phyloP scores from a whole-genome alignment of 2,329 filamentous ascomycete genomes.

The Scytalidium lignicola region DNA sequence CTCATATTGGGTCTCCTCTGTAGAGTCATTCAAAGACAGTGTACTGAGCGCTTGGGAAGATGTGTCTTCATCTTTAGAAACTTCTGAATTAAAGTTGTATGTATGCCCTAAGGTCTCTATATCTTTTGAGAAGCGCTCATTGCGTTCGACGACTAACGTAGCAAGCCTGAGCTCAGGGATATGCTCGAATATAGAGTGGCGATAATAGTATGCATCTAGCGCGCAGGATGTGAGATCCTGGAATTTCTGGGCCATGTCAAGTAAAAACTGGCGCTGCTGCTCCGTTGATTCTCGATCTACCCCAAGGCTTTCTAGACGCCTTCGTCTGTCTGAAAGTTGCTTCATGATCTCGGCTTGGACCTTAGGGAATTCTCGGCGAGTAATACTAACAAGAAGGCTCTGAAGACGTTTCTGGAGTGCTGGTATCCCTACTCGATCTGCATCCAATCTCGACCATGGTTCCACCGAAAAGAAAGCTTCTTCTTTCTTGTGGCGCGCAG shows the following conservation, averaged over 20 bases:
- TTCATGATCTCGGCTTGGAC: slow-evolving; percentile 7
- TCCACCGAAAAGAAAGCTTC: slow-evolving; percentile 7
- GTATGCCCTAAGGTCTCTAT: slow-evolving; percentile 9
- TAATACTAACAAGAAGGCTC: slow-evolving; percentile 7
- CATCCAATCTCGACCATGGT: slow-evolving; percentile 7
- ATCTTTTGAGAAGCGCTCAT: slow-evolving; percentile 6
- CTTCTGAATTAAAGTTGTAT: slow-evolving; percentile 4
- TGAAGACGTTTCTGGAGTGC: slow-evolving; percentile 10
- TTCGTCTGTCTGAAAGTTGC: slow-evolving; percentile 1
- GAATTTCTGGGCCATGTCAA: slow-evolving; percentile 7
- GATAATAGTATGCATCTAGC: slow-evolving; percentile 8
- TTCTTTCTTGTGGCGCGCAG: slow-evolving; percentile 4
- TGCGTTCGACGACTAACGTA: slow-evolving; percentile 7
- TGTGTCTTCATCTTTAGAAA: not conserved
- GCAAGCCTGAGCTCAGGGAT: slow-evolving; percentile 5
- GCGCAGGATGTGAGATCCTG: slow-evolving; percentile 8
- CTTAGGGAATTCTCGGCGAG: slow-evolving; percentile 12
- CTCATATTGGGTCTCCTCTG: not conserved
- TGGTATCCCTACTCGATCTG: slow-evolving; percentile 6
- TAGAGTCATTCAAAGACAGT: no score
- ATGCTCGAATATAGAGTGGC: slow-evolving; percentile 4
- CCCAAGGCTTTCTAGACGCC: slow-evolving; percentile 4
- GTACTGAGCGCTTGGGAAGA: not conserved
- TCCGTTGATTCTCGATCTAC: slow-evolving; percentile 3
- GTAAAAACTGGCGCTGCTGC: slow-evolving; percentile 8